Conservation (phyloP, 306 rosid genomes). For the Sechiopsis laciniata region DNA sequence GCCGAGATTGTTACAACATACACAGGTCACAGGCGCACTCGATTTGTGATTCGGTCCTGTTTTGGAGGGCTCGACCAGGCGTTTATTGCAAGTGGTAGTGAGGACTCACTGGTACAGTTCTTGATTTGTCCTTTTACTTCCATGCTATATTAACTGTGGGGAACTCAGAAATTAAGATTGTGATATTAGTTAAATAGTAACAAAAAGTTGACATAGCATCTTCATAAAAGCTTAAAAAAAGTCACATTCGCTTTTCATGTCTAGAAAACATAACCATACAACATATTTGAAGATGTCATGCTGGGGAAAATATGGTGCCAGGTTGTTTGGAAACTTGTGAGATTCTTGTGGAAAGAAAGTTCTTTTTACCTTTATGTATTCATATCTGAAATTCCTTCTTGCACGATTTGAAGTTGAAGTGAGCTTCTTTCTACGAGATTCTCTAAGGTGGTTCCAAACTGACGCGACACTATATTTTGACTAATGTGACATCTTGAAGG, state of each 20-base stretch:
- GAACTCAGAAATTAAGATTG: not conserved
- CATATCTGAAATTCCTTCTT: not conserved
- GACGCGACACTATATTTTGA: not conserved
- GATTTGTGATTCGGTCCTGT: conserved; percentile 85
- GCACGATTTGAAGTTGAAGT: not conserved
- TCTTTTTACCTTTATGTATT: not conserved
- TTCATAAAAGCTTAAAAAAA: not conserved
- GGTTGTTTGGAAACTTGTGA: not conserved
- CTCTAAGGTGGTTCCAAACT: not conserved
- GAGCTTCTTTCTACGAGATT: not conserved
- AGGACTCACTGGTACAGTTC: conserved; percentile 91
- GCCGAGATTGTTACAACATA: conserved; percentile 63
- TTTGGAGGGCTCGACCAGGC: conserved; percentile 88
- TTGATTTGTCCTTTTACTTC: conserved; percentile 17
- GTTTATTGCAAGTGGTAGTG: conserved; percentile 96
- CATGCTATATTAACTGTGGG: not conserved
- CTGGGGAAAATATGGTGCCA: not conserved
- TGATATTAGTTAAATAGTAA: not conserved
- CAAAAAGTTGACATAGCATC: not conserved
- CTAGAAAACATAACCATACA: not conserved
- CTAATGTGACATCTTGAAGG: not conserved
- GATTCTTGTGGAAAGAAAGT: not conserved
- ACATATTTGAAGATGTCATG: not conserved
- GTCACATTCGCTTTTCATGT: not conserved
- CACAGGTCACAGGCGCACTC: conserved; percentile 71